Evolutionary conservation across 1,284 basidiomycete species (phyloP).

Genomic region (Coniferiporia weirii): DNA sequence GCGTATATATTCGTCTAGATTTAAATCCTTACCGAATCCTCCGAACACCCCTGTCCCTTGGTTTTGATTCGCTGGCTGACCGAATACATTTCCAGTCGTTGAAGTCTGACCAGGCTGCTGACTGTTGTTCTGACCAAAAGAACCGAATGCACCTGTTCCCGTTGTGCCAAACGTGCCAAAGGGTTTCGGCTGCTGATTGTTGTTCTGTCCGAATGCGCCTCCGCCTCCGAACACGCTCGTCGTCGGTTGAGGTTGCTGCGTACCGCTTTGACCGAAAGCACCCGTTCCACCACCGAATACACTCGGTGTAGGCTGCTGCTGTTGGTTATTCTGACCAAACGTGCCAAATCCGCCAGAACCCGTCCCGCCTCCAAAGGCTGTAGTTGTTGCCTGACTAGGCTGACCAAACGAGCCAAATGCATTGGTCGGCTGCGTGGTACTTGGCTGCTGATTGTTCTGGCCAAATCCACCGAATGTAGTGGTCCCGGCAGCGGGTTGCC

Average conservation of each 20-base stretch:
- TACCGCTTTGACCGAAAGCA: slow-evolving; percentile 36
- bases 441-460: slow-evolving; percentile 31
- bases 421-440: slow-evolving; percentile 7
- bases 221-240: slow-evolving; percentile 20
- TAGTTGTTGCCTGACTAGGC: slow-evolving; percentile 17
- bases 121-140: slow-evolving; percentile 16
- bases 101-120: slow-evolving; percentile 20
- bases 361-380: slow-evolving; percentile 15
- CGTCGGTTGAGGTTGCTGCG: slow-evolving; percentile 21
- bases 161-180: slow-evolving; percentile 18
- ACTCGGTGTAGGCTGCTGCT: slow-evolving; percentile 22
- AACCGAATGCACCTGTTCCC: slow-evolving; percentile 16
- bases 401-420: slow-evolving; percentile 29
- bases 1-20: not conserved
- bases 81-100: slow-evolving; percentile 17
- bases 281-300: slow-evolving; percentile 16
- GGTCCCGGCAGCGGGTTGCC: slow-evolving; percentile 27
- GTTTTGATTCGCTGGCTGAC: slow-evolving; percentile 19
- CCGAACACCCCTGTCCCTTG: slow-evolving; percentile 18
- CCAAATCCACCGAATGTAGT: slow-evolving; percentile 41
- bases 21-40: slow-evolving; percentile 17
- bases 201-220: slow-evolving; percentile 11
- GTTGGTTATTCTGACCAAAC: slow-evolving; percentile 34
- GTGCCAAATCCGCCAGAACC: slow-evolving; percentile 30
- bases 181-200: slow-evolving; percentile 14